Evolutionary conservation across 163 green algal species (phyloP), one percentile per base, ranked within the genome.

Genomic region (Volvox carteri): DNA sequence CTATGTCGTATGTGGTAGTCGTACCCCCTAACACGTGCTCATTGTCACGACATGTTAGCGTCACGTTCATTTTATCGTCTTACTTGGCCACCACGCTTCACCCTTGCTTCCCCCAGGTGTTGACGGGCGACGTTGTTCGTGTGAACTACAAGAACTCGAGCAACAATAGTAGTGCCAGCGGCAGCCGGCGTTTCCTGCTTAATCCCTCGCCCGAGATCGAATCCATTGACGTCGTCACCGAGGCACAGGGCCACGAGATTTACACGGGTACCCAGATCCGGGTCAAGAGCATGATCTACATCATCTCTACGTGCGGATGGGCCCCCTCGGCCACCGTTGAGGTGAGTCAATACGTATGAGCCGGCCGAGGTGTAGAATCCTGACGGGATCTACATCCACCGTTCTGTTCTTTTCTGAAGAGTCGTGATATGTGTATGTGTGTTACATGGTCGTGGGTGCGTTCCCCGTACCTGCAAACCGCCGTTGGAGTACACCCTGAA

Each of bases 291-390:
- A 75, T 65, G 23, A 74, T 88, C 37, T 88, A 88, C 67, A 33
- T 88, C 35, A 72, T 87, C 35, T 33, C 19, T 5, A 83, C 37
- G 6, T 88, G 83, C 48, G 83, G 83, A 35, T 88, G 67, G 67
- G 18, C 35, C 2, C 23, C 70, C 14, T 33, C 83, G 0, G 8
- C 41, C 1, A 81, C 68, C 48, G 23, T 48, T 0, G 23, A 42
- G 1, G 65, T 75, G 65, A 75, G 65, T 75, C 16, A 35, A 8
- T 67, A 23, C n/a, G n/a, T n/a, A n/a, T n/a, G n/a, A n/a, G n/a
- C n/a, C n/a, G n/a, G n/a, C n/a, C n/a, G n/a, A n/a, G n/a, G n/a
- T n/a, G n/a, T n/a, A n/a, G n/a, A n/a, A n/a, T n/a, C n/a, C n/a
- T n/a, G n/a, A n/a, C n/a, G n/a, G n/a, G n/a, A n/a, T n/a, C n/a